These are phyloP conservation scores for Cercospora sp. DNA, from an alignment of 2,329 filamentous ascomycete species.

Conservation along the genomic window DNA sequence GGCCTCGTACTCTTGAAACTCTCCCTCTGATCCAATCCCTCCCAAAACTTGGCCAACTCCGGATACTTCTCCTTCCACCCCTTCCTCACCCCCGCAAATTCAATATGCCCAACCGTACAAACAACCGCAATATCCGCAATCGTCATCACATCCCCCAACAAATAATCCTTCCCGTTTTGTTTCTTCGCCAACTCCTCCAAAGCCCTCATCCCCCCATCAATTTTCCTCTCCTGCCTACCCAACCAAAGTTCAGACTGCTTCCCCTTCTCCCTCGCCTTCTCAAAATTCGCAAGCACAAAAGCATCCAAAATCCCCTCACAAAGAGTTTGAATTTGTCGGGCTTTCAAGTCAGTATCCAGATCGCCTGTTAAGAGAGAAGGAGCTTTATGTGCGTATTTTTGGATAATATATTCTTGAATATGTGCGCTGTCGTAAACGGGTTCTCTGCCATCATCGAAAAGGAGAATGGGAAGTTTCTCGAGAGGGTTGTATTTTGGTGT, in stretches of 20 bases:
- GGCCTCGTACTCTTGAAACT: constrained; percentile 22
- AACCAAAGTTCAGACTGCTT: constrained; percentile 20
- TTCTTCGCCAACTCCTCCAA: constrained; percentile 19
- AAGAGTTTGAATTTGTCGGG: constrained; percentile 21
- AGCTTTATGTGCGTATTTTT: constrained; percentile 20
- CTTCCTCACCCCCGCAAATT: constrained; percentile 20
- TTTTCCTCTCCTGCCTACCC: constrained; percentile 23
- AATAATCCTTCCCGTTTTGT: constrained; percentile 13
- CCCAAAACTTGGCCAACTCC: constrained; percentile 19
- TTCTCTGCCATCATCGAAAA: constrained; percentile 23
- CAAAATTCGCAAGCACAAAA: constrained; percentile 24
- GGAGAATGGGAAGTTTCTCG: constrained; percentile 27
- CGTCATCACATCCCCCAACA: constrained; percentile 20
- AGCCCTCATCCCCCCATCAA: constrained; percentile 23
- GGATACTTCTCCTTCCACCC: constrained; percentile 27
- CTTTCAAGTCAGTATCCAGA: constrained; percentile 20
- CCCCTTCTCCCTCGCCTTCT: constrained; percentile 18
- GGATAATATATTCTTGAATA: constrained; percentile 28
- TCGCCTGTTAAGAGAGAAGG: constrained; percentile 24
- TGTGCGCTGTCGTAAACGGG: constrained; percentile 27
- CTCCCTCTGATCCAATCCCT: constrained; percentile 22
- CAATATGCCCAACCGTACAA: constrained; percentile 25
- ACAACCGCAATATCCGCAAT: constrained; percentile 29
- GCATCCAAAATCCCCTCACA: constrained; percentile 26
- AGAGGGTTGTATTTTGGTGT: constrained; percentile 26